These are phyloP conservation scores for Bryoerythrophyllum caledonicum DNA, from an alignment of 225 moss, liverwort and hornwort species.

Conservation along the genomic window DNA sequence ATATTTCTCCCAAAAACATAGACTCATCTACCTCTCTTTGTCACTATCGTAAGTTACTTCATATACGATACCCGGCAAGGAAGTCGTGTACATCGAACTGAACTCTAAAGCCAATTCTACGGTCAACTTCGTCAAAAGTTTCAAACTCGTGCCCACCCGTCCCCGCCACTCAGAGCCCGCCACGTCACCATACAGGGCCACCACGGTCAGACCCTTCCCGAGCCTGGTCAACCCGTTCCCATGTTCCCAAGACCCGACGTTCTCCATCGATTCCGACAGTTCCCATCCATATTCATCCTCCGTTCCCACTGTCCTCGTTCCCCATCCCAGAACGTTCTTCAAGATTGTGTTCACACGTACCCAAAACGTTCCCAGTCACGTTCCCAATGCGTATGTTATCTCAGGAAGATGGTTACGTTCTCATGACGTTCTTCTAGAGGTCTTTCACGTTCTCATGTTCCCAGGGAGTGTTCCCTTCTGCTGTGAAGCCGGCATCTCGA, in stretches of 20 bases:
- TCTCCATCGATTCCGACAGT: neutral
- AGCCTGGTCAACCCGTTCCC: neutral
- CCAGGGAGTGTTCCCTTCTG: neutral
- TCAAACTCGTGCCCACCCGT: neutral
- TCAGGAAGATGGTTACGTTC: no score
- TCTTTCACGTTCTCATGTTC: neutral
- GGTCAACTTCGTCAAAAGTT: neutral
- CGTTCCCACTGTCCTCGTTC: no score
- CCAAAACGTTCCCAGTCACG: no score
- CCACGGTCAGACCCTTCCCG: neutral
- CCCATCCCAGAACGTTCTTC: no score
- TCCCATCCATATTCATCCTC: neutral
- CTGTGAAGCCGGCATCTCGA: neutral
- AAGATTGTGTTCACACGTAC: no score
- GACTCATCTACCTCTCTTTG: neutral
- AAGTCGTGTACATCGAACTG: neutral
- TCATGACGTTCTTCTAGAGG: no score
- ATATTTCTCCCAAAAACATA: neutral
- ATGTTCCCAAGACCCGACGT: neutral
- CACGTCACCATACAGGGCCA: neutral
- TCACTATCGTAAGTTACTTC: neutral
- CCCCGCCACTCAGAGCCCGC: neutral
- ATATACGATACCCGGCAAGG: neutral
- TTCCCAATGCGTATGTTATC: no score
- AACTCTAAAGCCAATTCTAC: slow-evolving; percentile 3